Evolutionary conservation across 140 eudicot species (phyloP).

Genomic region (Cichorium intybus): DNA sequence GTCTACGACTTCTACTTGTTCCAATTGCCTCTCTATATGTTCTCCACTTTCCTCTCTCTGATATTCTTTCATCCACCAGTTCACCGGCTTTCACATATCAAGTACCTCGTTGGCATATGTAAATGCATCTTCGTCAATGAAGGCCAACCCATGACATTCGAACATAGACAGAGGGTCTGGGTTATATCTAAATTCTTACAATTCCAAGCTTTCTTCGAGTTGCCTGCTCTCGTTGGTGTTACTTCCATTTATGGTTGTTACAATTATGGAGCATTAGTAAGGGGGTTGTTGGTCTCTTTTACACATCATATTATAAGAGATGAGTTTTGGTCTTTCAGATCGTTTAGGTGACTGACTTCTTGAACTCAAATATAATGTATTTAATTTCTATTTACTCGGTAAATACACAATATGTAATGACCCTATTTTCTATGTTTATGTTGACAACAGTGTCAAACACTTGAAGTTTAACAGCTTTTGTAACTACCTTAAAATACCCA

Average conservation of each 20-base stretch:
- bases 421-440: slow-evolving; percentile 1
- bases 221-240: slow-evolving; percentile 43
- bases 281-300: slow-evolving; percentile 60
- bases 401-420: neutral
- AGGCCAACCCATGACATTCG: slow-evolving; percentile 33
- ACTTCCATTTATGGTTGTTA: slow-evolving; percentile 40
- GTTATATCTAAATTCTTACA: slow-evolving; percentile 35
- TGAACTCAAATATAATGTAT: too few relatives aligned
- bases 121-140: slow-evolving; percentile 45
- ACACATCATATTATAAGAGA: slow-evolving; percentile 52
- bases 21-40: slow-evolving; percentile 33
- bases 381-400: too few relatives aligned
- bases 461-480: slow-evolving; percentile 57
- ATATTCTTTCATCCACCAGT: slow-evolving; percentile 51
- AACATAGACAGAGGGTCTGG: slow-evolving; percentile 44
- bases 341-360: slow-evolving; percentile 76
- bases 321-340: slow-evolving; percentile 81
- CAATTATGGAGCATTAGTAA: slow-evolving; percentile 31
- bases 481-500: slow-evolving; percentile 57
- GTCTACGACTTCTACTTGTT: slow-evolving; percentile 43
- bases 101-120: slow-evolving; percentile 34
- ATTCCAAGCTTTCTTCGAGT: slow-evolving; percentile 31
- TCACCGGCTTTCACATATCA: slow-evolving; percentile 44
- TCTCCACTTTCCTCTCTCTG: slow-evolving; percentile 40
- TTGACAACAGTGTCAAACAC: slow-evolving; percentile 63